Conservation (phyloP, 352 stramenopile species). For the Phytophthora vignae region DNA sequence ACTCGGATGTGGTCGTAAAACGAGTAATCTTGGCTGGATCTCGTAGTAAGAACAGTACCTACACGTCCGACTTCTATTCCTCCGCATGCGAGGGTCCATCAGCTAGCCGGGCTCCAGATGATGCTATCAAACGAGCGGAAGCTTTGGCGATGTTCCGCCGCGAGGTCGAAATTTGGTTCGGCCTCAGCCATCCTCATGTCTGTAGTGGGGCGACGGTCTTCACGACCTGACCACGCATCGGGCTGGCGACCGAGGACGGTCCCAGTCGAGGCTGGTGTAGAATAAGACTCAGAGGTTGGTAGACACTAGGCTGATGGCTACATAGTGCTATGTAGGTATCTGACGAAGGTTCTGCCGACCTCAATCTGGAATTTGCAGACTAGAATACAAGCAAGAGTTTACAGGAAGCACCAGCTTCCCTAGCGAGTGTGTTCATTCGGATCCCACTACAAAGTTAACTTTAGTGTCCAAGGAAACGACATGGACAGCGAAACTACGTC, state of each 20-base stretch:
- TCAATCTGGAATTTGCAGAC: neutral
- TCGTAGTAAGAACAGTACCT: too few relatives aligned
- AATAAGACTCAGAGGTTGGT: too few relatives aligned
- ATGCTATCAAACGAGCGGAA: neutral
- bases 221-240: too few relatives aligned
- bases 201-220: too few relatives aligned
- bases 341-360: neutral
- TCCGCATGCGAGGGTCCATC: too few relatives aligned
- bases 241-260: too few relatives aligned
- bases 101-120: neutral
- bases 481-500: neutral
- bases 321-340: neutral
- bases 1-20: slow-evolving; percentile 14
- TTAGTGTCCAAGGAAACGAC: neutral
- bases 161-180: slow-evolving; percentile 22
- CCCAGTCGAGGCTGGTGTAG: too few relatives aligned
- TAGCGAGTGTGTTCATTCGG: slow-evolving; percentile 1
- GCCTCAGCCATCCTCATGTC: slow-evolving; percentile 14
- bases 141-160: slow-evolving; percentile 6
- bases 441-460: slow-evolving; percentile 5
- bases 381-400: neutral
- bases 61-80: too few relatives aligned
- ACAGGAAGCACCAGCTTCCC: neutral
- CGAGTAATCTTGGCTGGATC: neutral
- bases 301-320: too few relatives aligned